These are phyloP conservation scores for Arthroderma uncinatum DNA, from an alignment of 2,329 filamentous ascomycete species.

Conservation along the genomic window DNA sequence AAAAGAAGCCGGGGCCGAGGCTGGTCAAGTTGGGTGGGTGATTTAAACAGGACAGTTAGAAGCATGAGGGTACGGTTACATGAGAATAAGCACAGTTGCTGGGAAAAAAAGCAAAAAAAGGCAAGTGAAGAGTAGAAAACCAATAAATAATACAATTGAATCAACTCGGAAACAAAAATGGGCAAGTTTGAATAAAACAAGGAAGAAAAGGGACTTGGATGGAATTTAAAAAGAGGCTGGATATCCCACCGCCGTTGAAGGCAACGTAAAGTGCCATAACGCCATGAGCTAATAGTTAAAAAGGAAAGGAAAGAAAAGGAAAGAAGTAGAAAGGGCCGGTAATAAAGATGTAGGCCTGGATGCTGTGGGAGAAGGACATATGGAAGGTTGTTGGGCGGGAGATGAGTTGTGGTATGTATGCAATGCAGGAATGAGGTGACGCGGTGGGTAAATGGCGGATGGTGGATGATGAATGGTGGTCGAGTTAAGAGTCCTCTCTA, in stretches of 20 bases:
- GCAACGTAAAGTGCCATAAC: not conserved
- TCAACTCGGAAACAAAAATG: not conserved
- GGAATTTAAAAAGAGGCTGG: not conserved
- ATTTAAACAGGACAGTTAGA: not conserved
- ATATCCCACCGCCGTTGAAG: not conserved
- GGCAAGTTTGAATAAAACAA: not conserved
- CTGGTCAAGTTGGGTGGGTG: too few species aligned
- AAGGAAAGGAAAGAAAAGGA: conserved; percentile 1
- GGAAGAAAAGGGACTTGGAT: not conserved
- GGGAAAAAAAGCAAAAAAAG: not conserved
- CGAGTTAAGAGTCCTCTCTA: not conserved
- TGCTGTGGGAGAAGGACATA: not conserved
- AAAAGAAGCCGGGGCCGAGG: too few species aligned
- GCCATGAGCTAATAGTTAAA: not conserved
- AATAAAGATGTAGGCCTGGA: not conserved
- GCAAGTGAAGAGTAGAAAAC: not conserved
- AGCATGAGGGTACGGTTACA: not conserved
- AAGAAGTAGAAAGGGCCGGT: not conserved
- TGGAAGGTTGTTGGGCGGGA: not conserved
- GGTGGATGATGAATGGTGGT: not conserved
- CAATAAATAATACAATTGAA: conserved; percentile 9
- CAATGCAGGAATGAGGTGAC: too few species aligned
- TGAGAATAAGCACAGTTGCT: not conserved
- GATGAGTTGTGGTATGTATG: not conserved
- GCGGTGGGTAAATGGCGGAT: too few species aligned